These are phyloP conservation scores for Pterocarpus santalinus DNA, from an alignment of 306 rosid species.

Conservation along the genomic window DNA sequence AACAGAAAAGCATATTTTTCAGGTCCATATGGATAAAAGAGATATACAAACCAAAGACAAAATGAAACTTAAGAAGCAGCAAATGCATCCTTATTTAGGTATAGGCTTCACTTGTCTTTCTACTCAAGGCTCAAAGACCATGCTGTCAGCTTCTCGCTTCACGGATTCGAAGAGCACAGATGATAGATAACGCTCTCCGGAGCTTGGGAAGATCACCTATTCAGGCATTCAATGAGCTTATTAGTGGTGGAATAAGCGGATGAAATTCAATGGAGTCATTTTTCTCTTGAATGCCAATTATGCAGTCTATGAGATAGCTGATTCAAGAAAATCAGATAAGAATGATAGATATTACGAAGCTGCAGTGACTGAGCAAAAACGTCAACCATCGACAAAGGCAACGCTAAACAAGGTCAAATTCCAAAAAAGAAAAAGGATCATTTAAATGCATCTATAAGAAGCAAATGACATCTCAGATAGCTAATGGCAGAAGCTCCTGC, in stretches of 20 bases:
- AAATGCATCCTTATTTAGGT: conserved; percentile 20
- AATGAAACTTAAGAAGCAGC: conserved; percentile 18
- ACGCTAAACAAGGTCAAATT: neutral
- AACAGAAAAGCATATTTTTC: neutral
- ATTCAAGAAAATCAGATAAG: too few species aligned
- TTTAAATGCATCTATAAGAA: conserved; percentile 6
- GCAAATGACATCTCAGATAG: neutral
- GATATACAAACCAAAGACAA: conserved; percentile 32
- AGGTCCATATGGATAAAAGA: conserved; percentile 25
- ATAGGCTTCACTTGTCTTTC: conserved; percentile 15
- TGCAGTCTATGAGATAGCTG: too few species aligned
- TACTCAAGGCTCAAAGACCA: conserved; percentile 62
- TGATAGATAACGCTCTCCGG: conserved; percentile 91
- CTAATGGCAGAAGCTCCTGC: conserved; percentile 16
- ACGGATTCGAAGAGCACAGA: conserved; percentile 74
- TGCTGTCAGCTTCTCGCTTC: conserved; percentile 70
- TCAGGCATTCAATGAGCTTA: conserved; percentile 29
- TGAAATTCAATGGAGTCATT: neutral
- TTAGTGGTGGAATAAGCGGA: conserved; percentile 5
- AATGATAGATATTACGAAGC: neutral
- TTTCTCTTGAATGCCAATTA: too few species aligned
- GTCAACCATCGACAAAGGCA: neutral
- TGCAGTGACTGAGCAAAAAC: neutral
- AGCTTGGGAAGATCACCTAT: conserved; percentile 85
- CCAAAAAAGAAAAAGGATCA: neutral